Conservation (phyloP, 441 rosid genomes). For the Erodium texanum region DNA sequence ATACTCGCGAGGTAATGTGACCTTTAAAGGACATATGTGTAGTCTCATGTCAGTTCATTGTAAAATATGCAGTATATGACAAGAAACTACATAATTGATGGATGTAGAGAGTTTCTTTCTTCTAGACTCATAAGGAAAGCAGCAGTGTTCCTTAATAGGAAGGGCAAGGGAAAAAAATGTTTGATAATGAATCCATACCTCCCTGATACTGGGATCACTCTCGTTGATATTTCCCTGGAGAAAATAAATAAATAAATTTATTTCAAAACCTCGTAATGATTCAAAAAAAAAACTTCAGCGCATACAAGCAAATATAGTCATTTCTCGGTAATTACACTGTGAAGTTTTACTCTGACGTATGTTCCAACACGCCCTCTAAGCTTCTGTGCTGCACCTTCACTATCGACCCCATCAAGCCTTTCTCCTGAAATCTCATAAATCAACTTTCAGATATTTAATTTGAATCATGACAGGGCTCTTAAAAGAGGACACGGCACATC, state of each 20-base stretch:
- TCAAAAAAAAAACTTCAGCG: no score
- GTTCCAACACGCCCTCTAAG: conserved; percentile 87
- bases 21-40: conserved; percentile 35
- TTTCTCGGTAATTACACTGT: conserved; percentile 44
- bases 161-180: neutral
- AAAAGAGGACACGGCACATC: neutral
- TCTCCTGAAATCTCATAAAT: conserved; percentile 40
- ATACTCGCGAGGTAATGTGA: conserved; percentile 62
- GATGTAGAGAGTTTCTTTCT: neutral
- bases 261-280: neutral
- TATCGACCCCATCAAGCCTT: conserved; percentile 50
- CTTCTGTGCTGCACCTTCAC: conserved; percentile 78
- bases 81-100: neutral
- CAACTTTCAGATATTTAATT: neutral
- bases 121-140: conserved; percentile 5
- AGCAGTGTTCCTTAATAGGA: neutral
- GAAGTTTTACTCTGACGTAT: conserved; percentile 59
- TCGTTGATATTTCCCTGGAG: conserved; percentile 33
- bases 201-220: conserved; percentile 38
- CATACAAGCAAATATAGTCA: no score
- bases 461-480: neutral
- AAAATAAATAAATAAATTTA: conserved; percentile 10
- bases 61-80: conserved; percentile 3
- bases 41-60: conserved; percentile 11
- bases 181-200: conserved; percentile 35